A percentile compares a stretch with the other conserved stretches of the same genome.
Conservation (phyloP, 2,329 filamentous ascomycete species). For the Clonostachys byssicola region DNA sequence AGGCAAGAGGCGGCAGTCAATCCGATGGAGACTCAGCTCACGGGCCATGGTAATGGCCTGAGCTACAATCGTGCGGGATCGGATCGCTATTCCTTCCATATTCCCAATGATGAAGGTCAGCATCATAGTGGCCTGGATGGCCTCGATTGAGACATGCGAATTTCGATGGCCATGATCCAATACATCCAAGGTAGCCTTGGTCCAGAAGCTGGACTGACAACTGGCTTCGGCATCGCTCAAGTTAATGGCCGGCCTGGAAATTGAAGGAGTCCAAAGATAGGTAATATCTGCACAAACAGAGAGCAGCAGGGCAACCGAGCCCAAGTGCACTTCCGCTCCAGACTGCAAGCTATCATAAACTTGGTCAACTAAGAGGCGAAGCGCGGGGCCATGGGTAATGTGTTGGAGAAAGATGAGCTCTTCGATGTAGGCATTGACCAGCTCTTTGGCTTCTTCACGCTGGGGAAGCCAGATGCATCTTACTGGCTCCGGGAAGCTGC, state of each 20-base stretch:
- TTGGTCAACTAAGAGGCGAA: slow-evolving; percentile 15
- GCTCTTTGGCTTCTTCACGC: slow-evolving; percentile 19
- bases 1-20: slow-evolving; percentile 15
- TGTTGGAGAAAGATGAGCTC: slow-evolving; percentile 25
- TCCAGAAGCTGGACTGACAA: slow-evolving; percentile 3
- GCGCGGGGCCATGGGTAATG: slow-evolving; percentile 20
- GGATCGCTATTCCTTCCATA: slow-evolving; percentile 14
- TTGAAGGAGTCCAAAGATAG: slow-evolving; percentile 17
- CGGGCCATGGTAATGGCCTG: slow-evolving; percentile 1
- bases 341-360: slow-evolving; percentile 16
- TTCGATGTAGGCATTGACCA: slow-evolving; percentile 22
- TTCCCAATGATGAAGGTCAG: slow-evolving; percentile 17
- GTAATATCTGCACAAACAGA: slow-evolving; percentile 22
- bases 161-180: not conserved
- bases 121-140: slow-evolving; percentile 16
- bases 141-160: slow-evolving; percentile 8
- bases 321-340: slow-evolving; percentile 10
- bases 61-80: slow-evolving; percentile 12
- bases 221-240: not conserved
- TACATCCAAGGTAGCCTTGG: slow-evolving; percentile 3
- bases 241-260: too few relatives aligned
- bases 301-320: slow-evolving; percentile 20
- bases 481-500: slow-evolving; percentile 3
- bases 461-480: slow-evolving; percentile 24
- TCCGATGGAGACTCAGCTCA: slow-evolving; percentile 24